Base-by-base conservation (phyloP, 78 protist species). In the Speleostelium caveatum region DNA sequence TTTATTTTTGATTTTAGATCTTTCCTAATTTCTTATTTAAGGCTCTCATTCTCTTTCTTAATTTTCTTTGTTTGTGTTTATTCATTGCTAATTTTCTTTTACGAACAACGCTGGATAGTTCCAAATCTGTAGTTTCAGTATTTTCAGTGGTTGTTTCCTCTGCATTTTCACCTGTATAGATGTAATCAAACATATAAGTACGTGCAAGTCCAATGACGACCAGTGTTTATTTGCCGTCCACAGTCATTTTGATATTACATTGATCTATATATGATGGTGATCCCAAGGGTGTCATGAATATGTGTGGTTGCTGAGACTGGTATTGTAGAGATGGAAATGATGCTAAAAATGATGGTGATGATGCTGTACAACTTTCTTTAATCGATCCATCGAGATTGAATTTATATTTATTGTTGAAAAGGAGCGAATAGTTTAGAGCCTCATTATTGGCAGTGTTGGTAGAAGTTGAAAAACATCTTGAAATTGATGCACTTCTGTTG, bases 1-100 rank as follows among this genome's bases (percentile, higher is more conserved):
- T 10, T 22, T 28, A 38, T 49, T 30, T 51, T 6, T 67, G n/a
- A n/a, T n/a, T n/a, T 83, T 86, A 74, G 65, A 74, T 74, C 83
- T 86, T 73, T 42, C 92, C 92, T 49, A 86, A 75, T 86, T 66
- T 86, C 61, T 74, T 86, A 78, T 86, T 86, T 61, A 86, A 53
- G 2, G 85, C 59, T 73, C 92, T 73, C 68, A 73, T 62, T 59
- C 56, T 86, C 69, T 53, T 73, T 63, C 92, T 73, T 28, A 86
- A 28, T 69, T 86, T 86, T 65, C 79, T 86, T 65, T 71, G 78
- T 58, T 86, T 86, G 61, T 86, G 92, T 38, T 86, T 86, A 42
- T 36, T 86, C 92, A 86, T 86, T 60, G 22, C 71, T 26, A 56
- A 24, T 51, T 49, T 71, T 66, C 92, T 73, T 66, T 86, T 86